These are phyloP conservation scores for Aspergillus campestris DNA, from an alignment of 495 filamentous ascomycete genomes.

Conservation along the genomic window DNA sequence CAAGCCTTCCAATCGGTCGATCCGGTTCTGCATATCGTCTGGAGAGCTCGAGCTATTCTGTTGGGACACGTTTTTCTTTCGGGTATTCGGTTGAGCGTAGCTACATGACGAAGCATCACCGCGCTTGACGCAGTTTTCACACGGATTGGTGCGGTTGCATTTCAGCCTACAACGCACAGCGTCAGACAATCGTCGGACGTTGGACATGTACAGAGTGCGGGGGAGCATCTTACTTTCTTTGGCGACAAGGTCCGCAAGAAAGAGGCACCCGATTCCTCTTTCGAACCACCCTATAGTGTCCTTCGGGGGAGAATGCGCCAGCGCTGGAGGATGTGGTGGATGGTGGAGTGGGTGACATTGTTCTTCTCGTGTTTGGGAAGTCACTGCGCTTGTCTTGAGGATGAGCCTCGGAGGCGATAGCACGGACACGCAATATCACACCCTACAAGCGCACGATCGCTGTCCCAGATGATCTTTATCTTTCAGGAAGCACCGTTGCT, in stretches of 20 bases:
- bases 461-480: too few relatives aligned
- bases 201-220: constrained; percentile 11
- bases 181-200: constrained; percentile 11
- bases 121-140: constrained; percentile 91
- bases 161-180: constrained; percentile 54
- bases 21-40: constrained; percentile 98
- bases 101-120: constrained; percentile 77
- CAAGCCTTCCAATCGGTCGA: constrained; percentile 90
- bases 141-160: constrained; percentile 88
- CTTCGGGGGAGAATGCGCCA: constrained; percentile 71
- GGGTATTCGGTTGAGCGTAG: constrained; percentile 71
- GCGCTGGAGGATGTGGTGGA: constrained; percentile 73
- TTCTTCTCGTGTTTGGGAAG: constrained; percentile 1
- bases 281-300: constrained; percentile 79
- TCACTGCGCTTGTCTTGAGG: background rate
- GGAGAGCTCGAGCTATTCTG: constrained; percentile 52
- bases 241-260: constrained; percentile 87
- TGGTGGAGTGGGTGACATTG: constrained; percentile 86
- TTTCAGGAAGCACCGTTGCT: too few relatives aligned
- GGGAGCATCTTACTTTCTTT: constrained; percentile 70
- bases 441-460: too few relatives aligned
- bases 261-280: constrained; percentile 93
- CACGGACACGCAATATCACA: background rate
- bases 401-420: background rate
- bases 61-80: constrained; percentile 65